Evolutionary conservation across 2,329 filamentous ascomycete genomes (phyloP), one percentile per base, ranked within the genome.

Genomic region (Parastagonospora avenae): DNA sequence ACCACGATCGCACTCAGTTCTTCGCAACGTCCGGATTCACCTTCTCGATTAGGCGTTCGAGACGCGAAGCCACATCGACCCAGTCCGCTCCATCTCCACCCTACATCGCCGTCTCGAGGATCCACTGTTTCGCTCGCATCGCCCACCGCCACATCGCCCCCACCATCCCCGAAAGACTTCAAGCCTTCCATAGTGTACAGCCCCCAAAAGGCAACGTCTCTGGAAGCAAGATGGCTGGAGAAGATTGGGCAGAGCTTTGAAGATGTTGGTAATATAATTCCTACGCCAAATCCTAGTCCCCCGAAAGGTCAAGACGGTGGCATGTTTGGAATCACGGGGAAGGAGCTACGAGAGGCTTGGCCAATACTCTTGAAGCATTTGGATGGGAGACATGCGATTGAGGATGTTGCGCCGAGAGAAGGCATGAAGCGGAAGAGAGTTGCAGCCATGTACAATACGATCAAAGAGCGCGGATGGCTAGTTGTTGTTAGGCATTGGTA

Each of bases 321-420:
- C 2, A 46, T 54, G 7, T 50, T 52, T 11, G 60, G 62, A 8
- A 54, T 66, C 27, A 59, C 63, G 1, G 63, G 63, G 5, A 60
- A 59, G 28, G 63, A 66, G 14, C 73, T 90, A 11, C 80, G 84
- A 36, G 82, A 85, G 49, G 82, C 84, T 41, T 96, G 92, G 89
- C 83, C 85, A 2, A 78, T 82, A 38, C 85, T 96, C 62, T 82
- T 87, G 64, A 91, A 89, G 72, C 94, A 97, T 73, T 91, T 97
- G 63, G 92, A 97, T 71, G 94, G 94, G 1, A 83, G 82, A 49
- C 87, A 89, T 67, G 88, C 92, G 2, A 79, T 97, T 52, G 94
- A 99, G 76, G 87, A 92, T 62, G 89, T 99, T 59, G 85, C 89
- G 1, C 78, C 94, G n/a, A 83, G 88, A 49, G 91, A 97, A 75